Evolutionary conservation across 1,284 basidiomycete genomes (phyloP).

Genomic region (Irpex sp.): DNA sequence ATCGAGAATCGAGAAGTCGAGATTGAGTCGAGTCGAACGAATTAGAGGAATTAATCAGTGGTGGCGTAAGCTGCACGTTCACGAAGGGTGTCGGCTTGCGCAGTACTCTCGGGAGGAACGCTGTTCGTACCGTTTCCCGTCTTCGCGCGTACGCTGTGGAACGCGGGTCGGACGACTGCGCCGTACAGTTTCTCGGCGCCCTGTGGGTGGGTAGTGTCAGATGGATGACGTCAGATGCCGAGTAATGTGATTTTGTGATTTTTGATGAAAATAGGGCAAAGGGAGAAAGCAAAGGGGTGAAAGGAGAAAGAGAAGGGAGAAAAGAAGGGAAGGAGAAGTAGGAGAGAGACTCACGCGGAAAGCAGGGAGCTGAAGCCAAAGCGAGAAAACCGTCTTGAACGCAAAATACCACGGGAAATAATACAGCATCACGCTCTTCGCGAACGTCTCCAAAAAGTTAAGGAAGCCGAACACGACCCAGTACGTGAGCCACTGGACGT

Average conservation of each 20-base stretch:
- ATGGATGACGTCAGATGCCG: slow-evolving; percentile 8
- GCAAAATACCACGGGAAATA: slow-evolving; percentile 88
- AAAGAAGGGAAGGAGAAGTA: background rate
- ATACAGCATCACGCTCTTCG: slow-evolving; percentile 69
- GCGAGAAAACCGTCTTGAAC: slow-evolving; percentile 82
- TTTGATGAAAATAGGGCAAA: no score
- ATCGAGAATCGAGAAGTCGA: background rate
- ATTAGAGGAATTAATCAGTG: slow-evolving; percentile 18
- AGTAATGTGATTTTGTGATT: background rate
- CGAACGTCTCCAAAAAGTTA: slow-evolving; percentile 79
- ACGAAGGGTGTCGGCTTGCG: slow-evolving; percentile 36
- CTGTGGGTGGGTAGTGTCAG: slow-evolving; percentile 14
- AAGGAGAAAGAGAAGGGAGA: background rate
- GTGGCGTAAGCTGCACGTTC: slow-evolving; percentile 38
- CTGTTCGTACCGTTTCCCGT: slow-evolving; percentile 15
- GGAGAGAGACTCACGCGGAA: slow-evolving; percentile 58
- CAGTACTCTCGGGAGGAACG: slow-evolving; percentile 21
- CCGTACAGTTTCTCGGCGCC: slow-evolving; percentile 28
- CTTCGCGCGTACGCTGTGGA: slow-evolving; percentile 23
- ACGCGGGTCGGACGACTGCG: slow-evolving; percentile 25
- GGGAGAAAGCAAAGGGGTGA: no score
- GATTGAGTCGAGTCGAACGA: background rate
- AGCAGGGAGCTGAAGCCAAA: slow-evolving; percentile 81
- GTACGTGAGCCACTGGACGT: slow-evolving; percentile 87
- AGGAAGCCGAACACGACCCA: slow-evolving; percentile 86